Conservation (phyloP, 371 early-diverging fungal species). For the Conidiobolus incongruus region DNA sequence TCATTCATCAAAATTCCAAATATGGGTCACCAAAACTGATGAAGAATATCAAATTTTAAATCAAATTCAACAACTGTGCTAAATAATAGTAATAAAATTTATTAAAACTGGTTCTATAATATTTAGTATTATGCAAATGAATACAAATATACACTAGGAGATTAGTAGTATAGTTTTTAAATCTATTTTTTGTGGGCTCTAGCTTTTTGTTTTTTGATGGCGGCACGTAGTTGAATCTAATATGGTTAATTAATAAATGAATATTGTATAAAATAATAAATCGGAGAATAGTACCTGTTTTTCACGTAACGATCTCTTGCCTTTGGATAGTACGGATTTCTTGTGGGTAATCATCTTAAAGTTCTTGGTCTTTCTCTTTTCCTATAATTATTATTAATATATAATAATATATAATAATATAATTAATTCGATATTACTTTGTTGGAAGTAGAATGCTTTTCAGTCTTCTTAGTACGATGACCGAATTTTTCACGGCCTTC, state of each 20-base stretch:
- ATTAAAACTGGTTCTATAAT: no score
- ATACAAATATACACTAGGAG: no score
- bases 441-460: slow-evolving; percentile 65
- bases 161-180: no score
- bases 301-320: slow-evolving; percentile 55
- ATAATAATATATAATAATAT: no score
- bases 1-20: no score
- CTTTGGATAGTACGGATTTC: slow-evolving; percentile 52
- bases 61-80: no score
- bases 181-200: no score
- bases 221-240: slow-evolving; percentile 29
- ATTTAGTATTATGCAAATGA: no score
- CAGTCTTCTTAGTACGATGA: slow-evolving; percentile 52
- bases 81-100: no score
- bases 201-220: slow-evolving; percentile 35
- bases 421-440: slow-evolving; percentile 10
- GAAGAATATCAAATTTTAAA: no score
- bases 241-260: background rate
- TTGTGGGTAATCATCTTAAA: slow-evolving; percentile 91
- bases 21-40: no score
- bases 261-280: background rate
- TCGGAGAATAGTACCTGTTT: slow-evolving; percentile 27
- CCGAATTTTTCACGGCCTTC: slow-evolving; percentile 82
- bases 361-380: slow-evolving; percentile 83
- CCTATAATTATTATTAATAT: slow-evolving; percentile 11